phyloP scores from a whole-genome alignment of 1,284 basidiomycete genomes.

The Leucoagaricus sp. region DNA sequence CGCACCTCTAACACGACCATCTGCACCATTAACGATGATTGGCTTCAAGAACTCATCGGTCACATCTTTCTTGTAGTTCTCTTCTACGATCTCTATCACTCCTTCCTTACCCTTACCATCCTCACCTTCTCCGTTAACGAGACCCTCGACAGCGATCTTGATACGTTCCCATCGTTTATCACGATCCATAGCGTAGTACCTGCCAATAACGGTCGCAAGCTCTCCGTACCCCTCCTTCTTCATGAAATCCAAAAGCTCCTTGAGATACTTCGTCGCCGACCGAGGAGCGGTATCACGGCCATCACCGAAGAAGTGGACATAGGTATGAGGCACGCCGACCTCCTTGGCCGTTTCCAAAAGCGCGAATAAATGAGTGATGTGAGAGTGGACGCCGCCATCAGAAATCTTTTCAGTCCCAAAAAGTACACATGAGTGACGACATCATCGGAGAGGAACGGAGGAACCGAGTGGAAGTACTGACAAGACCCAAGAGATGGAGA shows the following conservation, averaged over 20 bases:
- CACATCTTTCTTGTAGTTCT: slow-evolving; percentile 78
- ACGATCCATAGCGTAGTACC: slow-evolving; percentile 95
- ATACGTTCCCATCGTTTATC: slow-evolving; percentile 94
- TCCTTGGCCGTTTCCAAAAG: slow-evolving; percentile 88
- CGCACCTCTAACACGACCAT: slow-evolving; percentile 78
- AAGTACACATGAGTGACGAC: neutral
- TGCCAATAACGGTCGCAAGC: slow-evolving; percentile 79
- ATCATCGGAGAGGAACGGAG: slow-evolving; percentile 6
- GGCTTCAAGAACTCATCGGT: slow-evolving; percentile 95
- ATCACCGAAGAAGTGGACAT: slow-evolving; percentile 90
- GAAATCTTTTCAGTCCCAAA: slow-evolving; percentile 56
- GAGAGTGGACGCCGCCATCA: slow-evolving; percentile 94
- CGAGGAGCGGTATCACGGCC: slow-evolving; percentile 88
- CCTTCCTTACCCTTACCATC: slow-evolving; percentile 40
- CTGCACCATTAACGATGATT: slow-evolving; percentile 80
- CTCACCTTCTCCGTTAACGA: slow-evolving; percentile 78
- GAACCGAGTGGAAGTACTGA: slow-evolving; percentile 36
- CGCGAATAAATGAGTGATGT: slow-evolving; percentile 85
- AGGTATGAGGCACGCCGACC: slow-evolving; percentile 78
- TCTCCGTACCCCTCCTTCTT: slow-evolving; percentile 74
- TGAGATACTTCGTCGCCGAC: slow-evolving; percentile 72
- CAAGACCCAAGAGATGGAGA: slow-evolving; percentile 82
- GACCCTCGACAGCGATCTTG: slow-evolving; percentile 84
- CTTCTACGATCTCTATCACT: slow-evolving; percentile 59
- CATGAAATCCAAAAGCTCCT: slow-evolving; percentile 78